These are phyloP conservation scores for Auricularia heimuer DNA, from an alignment of 768 basidiomycete genomes.

Conservation along the genomic window DNA sequence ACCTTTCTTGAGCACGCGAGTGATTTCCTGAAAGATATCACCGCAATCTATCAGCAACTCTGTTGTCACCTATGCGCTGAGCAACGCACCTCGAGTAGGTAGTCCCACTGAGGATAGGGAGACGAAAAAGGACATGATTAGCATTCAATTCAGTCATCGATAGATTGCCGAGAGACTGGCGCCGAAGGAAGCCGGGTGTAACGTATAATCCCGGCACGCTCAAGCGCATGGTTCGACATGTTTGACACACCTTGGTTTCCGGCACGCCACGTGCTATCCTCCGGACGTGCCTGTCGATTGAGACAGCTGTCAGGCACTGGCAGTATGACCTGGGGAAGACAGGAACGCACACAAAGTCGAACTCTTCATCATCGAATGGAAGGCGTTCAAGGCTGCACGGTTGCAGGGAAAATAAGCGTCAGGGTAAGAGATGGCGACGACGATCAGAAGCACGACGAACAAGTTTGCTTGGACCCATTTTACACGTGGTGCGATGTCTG, in stretches of 20 bases:
- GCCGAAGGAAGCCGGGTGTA: background rate
- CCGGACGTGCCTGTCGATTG: conserved; percentile 23
- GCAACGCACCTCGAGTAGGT: conserved; percentile 39
- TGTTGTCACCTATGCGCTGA: background rate
- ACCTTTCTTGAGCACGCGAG: conserved; percentile 63
- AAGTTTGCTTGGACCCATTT: conserved; percentile 69
- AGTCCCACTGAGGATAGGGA: conserved; percentile 45
- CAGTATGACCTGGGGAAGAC: background rate
- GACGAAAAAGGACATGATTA: background rate
- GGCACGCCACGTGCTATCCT: conserved; percentile 12
- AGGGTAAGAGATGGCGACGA: conserved; percentile 2
- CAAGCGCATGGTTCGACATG: background rate
- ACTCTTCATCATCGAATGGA: conserved; percentile 62
- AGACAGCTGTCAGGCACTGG: conserved; percentile 9
- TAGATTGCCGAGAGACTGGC: background rate
- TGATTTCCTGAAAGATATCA: conserved; percentile 34
- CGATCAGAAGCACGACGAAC: conserved; percentile 30
- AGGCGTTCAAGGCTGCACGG: conserved; percentile 50
- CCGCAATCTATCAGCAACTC: background rate
- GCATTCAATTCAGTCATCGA: background rate
- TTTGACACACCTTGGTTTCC: conserved; percentile 9
- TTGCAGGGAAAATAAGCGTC: conserved; percentile 6
- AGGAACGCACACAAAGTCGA: conserved; percentile 60
- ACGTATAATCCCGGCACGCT: background rate
- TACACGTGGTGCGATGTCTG: conserved; percentile 48